Evolutionary conservation across 352 stramenopile genomes (phyloP).

Genomic region (Globisporangium polare): DNA sequence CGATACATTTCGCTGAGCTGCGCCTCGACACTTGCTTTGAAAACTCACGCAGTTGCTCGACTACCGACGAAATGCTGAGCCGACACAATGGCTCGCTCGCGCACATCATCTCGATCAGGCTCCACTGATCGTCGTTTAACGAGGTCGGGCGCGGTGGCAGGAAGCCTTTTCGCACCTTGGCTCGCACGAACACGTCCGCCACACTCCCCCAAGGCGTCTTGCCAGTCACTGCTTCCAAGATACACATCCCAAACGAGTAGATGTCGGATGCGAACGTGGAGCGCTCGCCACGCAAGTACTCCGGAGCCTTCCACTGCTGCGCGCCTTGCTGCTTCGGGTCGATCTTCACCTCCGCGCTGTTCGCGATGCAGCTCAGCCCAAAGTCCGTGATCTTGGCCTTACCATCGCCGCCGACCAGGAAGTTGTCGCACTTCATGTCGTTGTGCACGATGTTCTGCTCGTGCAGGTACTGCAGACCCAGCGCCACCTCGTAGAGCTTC

Average conservation of each 20-base stretch:
- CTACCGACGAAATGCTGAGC: conserved; percentile 2
- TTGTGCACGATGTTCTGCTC: conserved; percentile 13
- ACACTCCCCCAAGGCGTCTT: background rate
- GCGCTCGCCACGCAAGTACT: too few relatives aligned
- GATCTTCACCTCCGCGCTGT: too few relatives aligned
- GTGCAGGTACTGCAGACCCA: too few relatives aligned
- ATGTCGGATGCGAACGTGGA: too few relatives aligned
- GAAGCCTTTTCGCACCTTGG: background rate
- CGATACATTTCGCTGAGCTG: too few relatives aligned
- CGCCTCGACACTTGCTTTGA: too few relatives aligned
- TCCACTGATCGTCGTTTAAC: conserved; percentile 2
- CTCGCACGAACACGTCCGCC: conserved; percentile 1
- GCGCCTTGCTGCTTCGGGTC: too few relatives aligned
- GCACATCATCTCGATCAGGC: conserved; percentile 10
- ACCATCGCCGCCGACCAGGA: conserved; percentile 3
- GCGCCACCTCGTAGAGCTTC: too few relatives aligned
- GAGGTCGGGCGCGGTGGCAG: background rate
- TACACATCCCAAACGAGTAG: conserved; percentile 14
- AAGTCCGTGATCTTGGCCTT: conserved; percentile 16
- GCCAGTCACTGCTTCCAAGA: conserved; percentile 13
- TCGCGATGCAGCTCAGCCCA: conserved; percentile 11
- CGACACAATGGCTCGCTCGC: background rate
- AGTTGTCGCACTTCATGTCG: conserved; percentile 16
- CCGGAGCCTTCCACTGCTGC: too few relatives aligned
- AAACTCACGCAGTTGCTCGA: conserved; percentile 8